Conservation (phyloP, 2,329 filamentous ascomycete genomes). For the Chaetothyriales sp. region DNA sequence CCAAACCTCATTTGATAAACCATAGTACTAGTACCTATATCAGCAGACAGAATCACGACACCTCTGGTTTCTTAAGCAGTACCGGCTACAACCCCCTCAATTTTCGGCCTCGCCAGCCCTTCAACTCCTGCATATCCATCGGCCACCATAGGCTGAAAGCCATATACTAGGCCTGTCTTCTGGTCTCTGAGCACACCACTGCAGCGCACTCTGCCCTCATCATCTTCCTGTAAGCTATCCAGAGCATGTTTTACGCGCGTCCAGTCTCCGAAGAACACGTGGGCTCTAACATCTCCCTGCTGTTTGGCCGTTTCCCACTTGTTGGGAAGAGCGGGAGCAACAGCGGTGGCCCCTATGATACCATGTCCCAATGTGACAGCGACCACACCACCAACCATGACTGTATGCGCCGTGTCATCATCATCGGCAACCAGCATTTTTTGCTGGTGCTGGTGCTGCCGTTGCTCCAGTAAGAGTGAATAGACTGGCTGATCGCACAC, state of each 20-base stretch:
- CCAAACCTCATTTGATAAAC: no score
- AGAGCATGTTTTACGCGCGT: conserved; percentile 30
- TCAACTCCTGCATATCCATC: no score
- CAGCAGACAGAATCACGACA: no score
- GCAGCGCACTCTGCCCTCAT: conserved; percentile 33
- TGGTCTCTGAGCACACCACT: conserved; percentile 30
- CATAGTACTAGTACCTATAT: no score
- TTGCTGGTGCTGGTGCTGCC: conserved; percentile 17
- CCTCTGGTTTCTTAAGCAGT: no score
- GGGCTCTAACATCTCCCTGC: conserved; percentile 30
- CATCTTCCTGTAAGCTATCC: conserved; percentile 22
- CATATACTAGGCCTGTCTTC: conserved; percentile 25
- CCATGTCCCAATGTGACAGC: conserved; percentile 50
- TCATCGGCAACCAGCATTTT: conserved; percentile 17
- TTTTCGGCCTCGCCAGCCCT: not conserved
- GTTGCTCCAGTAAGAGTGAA: conserved; percentile 41
- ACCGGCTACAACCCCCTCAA: not conserved
- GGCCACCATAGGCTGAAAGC: conserved; percentile 3
- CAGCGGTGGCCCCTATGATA: conserved; percentile 21
- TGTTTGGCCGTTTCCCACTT: not conserved
- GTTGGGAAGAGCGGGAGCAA: no score
- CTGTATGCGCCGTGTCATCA: conserved; percentile 30
- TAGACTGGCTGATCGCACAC: conserved; percentile 40
- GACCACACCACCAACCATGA: conserved; percentile 32
- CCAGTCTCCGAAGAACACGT: conserved; percentile 44